Percentiles rank a stretch among this genome's conserved stretches.
These are phyloP conservation scores for Hymenoscyphus occultus DNA, from an alignment of 2,329 filamentous ascomycete genomes.

Conservation along the genomic window DNA sequence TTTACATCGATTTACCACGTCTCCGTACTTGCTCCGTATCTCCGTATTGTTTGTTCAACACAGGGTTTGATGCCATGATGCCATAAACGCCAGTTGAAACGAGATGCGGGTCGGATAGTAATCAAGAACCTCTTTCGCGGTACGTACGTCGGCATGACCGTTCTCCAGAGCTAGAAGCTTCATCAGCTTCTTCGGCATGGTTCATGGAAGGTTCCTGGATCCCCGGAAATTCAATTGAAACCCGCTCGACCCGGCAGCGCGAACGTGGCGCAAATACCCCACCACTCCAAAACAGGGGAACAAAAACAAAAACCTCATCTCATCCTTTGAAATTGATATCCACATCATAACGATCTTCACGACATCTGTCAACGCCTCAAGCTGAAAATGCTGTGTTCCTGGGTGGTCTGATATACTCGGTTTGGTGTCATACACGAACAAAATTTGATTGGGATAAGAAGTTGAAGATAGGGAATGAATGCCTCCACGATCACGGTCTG, in stretches of 20 bases:
- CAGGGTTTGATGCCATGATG: not conserved
- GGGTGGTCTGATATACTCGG: not conserved
- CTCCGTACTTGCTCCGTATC: too few species aligned
- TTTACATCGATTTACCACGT: too few species aligned
- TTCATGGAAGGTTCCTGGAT: constrained; percentile 19
- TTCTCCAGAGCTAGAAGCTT: constrained; percentile 4
- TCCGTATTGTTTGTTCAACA: not conserved
- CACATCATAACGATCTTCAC: not conserved
- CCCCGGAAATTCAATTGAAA: constrained; percentile 9
- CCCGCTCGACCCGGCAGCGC: constrained; percentile 12
- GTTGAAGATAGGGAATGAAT: not conserved
- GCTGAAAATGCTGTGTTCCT: not conserved
- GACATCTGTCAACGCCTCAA: not conserved
- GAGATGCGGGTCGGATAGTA: not conserved
- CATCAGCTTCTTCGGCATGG: constrained; percentile 16
- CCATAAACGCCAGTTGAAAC: constrained; percentile 2
- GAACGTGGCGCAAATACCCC: constrained; percentile 12
- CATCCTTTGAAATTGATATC: not conserved
- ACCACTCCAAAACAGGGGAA: constrained; percentile 1
- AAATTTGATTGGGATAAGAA: not conserved
- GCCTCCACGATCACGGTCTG: not conserved
- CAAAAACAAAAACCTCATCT: constrained; percentile 5
- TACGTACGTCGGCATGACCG: not conserved
- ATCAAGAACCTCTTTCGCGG: not conserved
- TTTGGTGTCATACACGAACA: not conserved